Base-by-base conservation (phyloP, 2,329 filamentous ascomycete genomes). In the Claviceps sorghi region DNA sequence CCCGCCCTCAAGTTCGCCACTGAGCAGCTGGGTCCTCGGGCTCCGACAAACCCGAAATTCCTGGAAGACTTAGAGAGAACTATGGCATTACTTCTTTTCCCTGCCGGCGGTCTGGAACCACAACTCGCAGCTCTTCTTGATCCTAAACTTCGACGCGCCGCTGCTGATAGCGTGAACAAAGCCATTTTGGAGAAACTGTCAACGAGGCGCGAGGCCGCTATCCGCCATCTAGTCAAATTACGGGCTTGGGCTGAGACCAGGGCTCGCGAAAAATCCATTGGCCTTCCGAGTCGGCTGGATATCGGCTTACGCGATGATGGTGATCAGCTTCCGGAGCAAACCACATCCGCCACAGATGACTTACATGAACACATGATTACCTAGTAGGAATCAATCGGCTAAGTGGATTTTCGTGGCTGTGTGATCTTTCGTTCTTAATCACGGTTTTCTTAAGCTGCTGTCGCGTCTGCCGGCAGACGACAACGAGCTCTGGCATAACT, bases 51-150 rank as follows among this genome's bases (percentile, higher is more conserved):
- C 58, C 77, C 80, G 4, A 80, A 84, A 45, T 97, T 95, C 58
- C 75, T 96, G 13, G 80, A 85, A 57, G 89, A 95, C 55, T 75
- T 98, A 11, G 93, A 98, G 68, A 80, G 84, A 64, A 96, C 93
- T 0, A 95, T 98, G 83, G 85, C 88, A 0, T 76, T 98, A 42
- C 74, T 98, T 41, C 84, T 98, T 44, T 95, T 96, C 60, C 83
- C 88, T 1, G 77, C 80, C n/a, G 86, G 93, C 51, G 84, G 80
- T 50, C 76, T 96, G 40, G 80, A 86, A 45, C 82, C 86, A 2
- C 81, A 86, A 48, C 73, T 96, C 34, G 82, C 84, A 40, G 80
- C 80, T 47, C 73, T 98, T 30, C 72, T 98, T 19, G 79, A 95
- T 58, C 86, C 90, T 2, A 78, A 82, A 48, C 75, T 97, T 45